Evolutionary conservation across 2,329 filamentous ascomycete species (phyloP), one percentile per base, ranked within the genome.

Genomic region (Aureobasidium uvarum): DNA sequence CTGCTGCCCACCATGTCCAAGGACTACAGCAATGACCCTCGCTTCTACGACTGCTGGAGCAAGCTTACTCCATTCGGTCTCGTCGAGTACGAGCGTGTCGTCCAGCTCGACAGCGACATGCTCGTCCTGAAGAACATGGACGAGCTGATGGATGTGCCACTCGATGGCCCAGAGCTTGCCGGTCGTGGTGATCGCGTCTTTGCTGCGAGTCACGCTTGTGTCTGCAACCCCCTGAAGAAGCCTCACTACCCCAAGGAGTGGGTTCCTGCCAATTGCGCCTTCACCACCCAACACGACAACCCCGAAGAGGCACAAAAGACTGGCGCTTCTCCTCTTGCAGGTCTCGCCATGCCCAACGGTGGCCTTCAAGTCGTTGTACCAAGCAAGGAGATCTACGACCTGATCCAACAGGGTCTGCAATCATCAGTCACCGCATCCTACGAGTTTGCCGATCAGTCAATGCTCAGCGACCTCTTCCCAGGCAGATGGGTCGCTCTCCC

Each of bases 21-120:
- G 67, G 87, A 90, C 78, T 96, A 87, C 80, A 84, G 81, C 72
- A 85, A 89, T 67, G 92, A 96, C 76, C 87, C 89, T 58, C 88
- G 92, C 70, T 96, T 96, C 82, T 89, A 91, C 78, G 91, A 96
- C 77, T 92, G 89, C 82, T 96, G 92, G 91, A 90, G 84, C 77
- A 96, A 96, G 78, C 85, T 96, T 33, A 85, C 88, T 18, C 86
- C 89, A 6, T 96, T 96, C 75, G 87, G 85, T 25, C 81, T 96
- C 38, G 83, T 83, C 20, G 86, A 93, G 74, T 96, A 93, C 78
- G 83, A 88, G 31, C 85, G 92, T 46, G 85, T 96, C 39, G 89
- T 96, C 41, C 89, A 92, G 78, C 83, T 96, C 64, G 92, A 96
- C 78, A 89, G 88, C 72, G 92, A 96, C 79, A 96, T 96, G 92